These are phyloP conservation scores for Mortierella sp. DNA, from an alignment of 371 early-diverging fungal species.

Conservation along the genomic window DNA sequence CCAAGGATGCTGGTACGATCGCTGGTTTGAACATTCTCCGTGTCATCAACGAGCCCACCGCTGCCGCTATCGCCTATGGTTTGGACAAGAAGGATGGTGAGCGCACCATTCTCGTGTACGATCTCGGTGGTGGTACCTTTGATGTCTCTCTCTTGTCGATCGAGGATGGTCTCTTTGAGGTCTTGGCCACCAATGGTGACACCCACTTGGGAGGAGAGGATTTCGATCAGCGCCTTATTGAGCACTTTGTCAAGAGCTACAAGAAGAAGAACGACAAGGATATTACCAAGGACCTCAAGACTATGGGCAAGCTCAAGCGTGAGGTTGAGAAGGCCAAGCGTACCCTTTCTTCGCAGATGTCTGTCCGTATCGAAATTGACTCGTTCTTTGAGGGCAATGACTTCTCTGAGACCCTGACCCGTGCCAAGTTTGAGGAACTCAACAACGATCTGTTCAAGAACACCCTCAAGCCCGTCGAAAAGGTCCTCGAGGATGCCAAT, in stretches of 20 bases:
- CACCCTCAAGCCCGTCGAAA: slow-evolving; percentile 97
- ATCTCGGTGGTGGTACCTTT: slow-evolving; percentile 98
- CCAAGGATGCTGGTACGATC: slow-evolving; percentile 97
- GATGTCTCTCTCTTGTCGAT: slow-evolving; percentile 96
- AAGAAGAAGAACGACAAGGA: slow-evolving; percentile 86
- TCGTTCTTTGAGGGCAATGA: slow-evolving; percentile 98
- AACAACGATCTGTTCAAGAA: slow-evolving; percentile 91
- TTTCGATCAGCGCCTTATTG: slow-evolving; percentile 91
- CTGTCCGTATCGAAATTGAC: slow-evolving; percentile 85
- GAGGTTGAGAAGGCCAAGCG: slow-evolving; percentile 98
- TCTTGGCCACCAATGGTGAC: slow-evolving; percentile 96
- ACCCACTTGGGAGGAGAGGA: slow-evolving; percentile 99
- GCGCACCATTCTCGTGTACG: slow-evolving; percentile 92
- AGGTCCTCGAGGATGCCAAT: slow-evolving; percentile 97
- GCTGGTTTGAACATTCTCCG: slow-evolving; percentile 96
- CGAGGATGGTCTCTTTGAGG: slow-evolving; percentile 94
- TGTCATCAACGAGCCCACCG: slow-evolving; percentile 99
- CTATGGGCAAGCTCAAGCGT: slow-evolving; percentile 92
- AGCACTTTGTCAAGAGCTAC: slow-evolving; percentile 86
- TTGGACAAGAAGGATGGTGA: slow-evolving; percentile 91
- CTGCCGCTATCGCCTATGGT: slow-evolving; percentile 98
- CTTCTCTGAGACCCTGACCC: slow-evolving; percentile 95
- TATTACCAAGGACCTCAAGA: slow-evolving; percentile 85
- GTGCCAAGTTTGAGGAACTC: slow-evolving; percentile 96
- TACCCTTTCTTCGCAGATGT: slow-evolving; percentile 90